Base-by-base conservation (phyloP, 1,284 basidiomycete species). In the Termitomyces sp. region DNA sequence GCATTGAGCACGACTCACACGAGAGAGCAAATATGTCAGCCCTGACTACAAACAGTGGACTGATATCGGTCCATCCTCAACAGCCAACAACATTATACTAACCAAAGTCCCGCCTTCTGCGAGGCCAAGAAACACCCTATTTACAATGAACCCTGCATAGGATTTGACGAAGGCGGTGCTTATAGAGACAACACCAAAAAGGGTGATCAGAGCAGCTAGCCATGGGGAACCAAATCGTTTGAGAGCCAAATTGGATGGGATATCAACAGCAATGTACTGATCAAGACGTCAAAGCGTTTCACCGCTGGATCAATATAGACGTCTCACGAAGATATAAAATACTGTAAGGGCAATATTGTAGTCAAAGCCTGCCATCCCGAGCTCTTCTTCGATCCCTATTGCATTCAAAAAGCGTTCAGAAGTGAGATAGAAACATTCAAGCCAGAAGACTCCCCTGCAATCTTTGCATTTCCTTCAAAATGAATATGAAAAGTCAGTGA, bases 51-150 rank as follows among this genome's bases (percentile, higher is more conserved):
- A 9, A 40, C 10, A 34, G 53, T 13, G 61, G 19, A 42, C 15
- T 34, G n/a, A 8, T 17, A 6, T 53, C 19, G 52, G 45, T 44
- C 41, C 39, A 28, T 4, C n/a, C 19, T 41, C 10, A 19, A 36
- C 36, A 15, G 28, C 24, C 7, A 24, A n/a, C 12, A 50, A 48
- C 36, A 21, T 46, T 5, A 6, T n/a, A 58, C 68, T 50, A 34
- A 75, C 74, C 64, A 80, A 64, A 17, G 78, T 77, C 9, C 78
- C 79, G 31, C 76, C 76, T 62, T 80, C 78, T 17, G 72, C 70
- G 6, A 80, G 65, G 38, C 77, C 78, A 15, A 80, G 65, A 58
- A 79, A 73, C 1, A 78, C 68, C 34, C 78, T 66, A 1, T 74
- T 78, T 5, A 69, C 68, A n/a, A 80, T 64, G 17, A 80, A 61